Evolutionary conservation across 1,284 basidiomycete genomes (phyloP).

Genomic region (Rhodofomes roseus): DNA sequence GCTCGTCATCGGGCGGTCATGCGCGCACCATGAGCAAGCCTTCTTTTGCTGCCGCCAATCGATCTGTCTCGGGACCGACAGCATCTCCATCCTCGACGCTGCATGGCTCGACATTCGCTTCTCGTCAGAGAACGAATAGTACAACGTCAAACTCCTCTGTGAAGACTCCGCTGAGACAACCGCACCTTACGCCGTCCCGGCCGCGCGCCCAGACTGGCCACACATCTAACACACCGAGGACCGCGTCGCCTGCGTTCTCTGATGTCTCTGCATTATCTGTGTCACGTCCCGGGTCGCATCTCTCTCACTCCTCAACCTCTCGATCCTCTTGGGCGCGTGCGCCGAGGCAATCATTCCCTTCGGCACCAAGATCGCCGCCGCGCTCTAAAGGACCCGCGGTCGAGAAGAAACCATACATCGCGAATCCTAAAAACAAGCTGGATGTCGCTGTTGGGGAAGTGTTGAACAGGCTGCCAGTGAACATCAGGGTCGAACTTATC

Average conservation of each 20-base stretch:
- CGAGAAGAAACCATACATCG: constrained; percentile 67
- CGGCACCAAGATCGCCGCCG: constrained; percentile 42
- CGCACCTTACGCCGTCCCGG: constrained; percentile 31
- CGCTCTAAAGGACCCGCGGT: constrained; percentile 34
- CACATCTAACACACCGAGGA: constrained; percentile 29
- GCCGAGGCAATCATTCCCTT: constrained; percentile 54
- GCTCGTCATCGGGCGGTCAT: constrained; percentile 31
- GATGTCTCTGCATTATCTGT: constrained; percentile 40
- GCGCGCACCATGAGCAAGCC: constrained; percentile 43
- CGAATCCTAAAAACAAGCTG: constrained; percentile 85
- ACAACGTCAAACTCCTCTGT: constrained; percentile 39
- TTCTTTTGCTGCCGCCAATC: constrained; percentile 42
- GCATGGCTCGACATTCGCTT: constrained; percentile 68
- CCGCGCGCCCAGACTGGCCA: constrained; percentile 39
- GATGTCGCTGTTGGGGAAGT: constrained; percentile 91
- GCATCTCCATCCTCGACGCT: constrained; percentile 32
- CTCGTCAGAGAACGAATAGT: constrained; percentile 74
- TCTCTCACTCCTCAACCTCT: constrained; percentile 33
- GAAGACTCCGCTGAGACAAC: constrained; percentile 29
- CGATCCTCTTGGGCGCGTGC: constrained; percentile 66
- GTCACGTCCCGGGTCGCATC: constrained; percentile 22
- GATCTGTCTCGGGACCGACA: constrained; percentile 54
- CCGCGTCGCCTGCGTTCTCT: constrained; percentile 56
- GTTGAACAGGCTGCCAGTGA: constrained; percentile 83
- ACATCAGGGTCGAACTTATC: constrained; percentile 81